phyloP scores from a whole-genome alignment of 306 rosid species.

The Vigna mungo region DNA sequence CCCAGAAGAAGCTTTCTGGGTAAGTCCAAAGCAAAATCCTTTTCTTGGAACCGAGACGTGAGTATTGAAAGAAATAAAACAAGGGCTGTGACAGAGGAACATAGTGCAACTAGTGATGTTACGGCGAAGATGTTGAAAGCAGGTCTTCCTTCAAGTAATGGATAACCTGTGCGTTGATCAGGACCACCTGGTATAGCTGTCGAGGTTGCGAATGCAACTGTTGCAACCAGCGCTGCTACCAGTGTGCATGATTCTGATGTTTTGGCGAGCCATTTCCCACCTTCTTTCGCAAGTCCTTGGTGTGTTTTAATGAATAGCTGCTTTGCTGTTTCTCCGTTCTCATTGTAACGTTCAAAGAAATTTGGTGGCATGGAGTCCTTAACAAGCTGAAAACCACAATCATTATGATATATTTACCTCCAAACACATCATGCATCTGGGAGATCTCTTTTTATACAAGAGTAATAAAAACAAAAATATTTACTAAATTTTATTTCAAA shows the following conservation, averaged over 20 bases:
- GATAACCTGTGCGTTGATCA: slow-evolving; percentile 45
- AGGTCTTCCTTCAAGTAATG: slow-evolving; percentile 36
- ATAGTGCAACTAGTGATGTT: slow-evolving; percentile 58
- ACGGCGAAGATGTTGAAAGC: slow-evolving; percentile 56
- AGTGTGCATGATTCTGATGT: slow-evolving; percentile 67
- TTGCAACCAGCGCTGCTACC: slow-evolving; percentile 71
- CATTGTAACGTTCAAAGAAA: slow-evolving; percentile 50
- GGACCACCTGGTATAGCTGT: slow-evolving; percentile 66
- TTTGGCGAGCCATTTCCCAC: slow-evolving; percentile 61
- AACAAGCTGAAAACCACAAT: slow-evolving; percentile 49
- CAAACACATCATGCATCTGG: too few relatives aligned
- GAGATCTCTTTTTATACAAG: too few relatives aligned
- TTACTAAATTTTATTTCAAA: background rate
- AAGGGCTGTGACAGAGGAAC: slow-evolving; percentile 61
- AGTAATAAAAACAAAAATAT: too few relatives aligned
- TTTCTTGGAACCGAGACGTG: slow-evolving; percentile 55
- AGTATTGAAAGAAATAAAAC: slow-evolving; percentile 57
- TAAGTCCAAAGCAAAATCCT: slow-evolving; percentile 54
- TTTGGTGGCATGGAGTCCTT: slow-evolving; percentile 60
- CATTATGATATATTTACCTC: background rate
- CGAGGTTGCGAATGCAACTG: slow-evolving; percentile 69
- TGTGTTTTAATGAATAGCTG: slow-evolving; percentile 52
- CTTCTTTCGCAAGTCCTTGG: slow-evolving; percentile 45
- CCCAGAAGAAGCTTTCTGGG: slow-evolving; percentile 61
- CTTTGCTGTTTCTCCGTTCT: slow-evolving; percentile 52